Evolutionary conservation across 2,329 filamentous ascomycete genomes (phyloP).

Genomic region (Xylariaceae sp.): DNA sequence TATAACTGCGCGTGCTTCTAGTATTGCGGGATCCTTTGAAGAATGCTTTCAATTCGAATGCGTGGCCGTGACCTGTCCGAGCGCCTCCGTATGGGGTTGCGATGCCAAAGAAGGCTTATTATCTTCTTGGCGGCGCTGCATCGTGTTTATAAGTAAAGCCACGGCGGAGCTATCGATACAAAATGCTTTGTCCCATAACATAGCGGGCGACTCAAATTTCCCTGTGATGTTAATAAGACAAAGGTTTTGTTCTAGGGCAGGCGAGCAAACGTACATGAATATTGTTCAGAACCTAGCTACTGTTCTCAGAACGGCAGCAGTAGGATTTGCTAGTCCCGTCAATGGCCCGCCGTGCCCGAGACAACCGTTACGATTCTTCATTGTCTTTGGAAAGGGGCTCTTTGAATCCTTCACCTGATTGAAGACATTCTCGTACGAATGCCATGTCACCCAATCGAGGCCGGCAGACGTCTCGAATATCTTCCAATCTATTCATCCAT

Average conservation of each 20-base stretch:
- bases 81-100: neutral
- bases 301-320: too few species aligned
- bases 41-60: neutral
- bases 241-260: neutral
- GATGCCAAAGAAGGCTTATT: neutral
- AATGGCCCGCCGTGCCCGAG: neutral
- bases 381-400: neutral
- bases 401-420: neutral
- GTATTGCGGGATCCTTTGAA: neutral
- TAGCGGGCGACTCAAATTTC: neutral
- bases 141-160: neutral
- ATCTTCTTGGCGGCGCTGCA: too few species aligned
- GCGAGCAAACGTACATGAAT: neutral
- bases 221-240: neutral
- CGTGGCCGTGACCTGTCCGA: neutral
- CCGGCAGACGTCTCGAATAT: neutral
- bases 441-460: neutral
- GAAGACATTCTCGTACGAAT: neutral
- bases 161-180: neutral
- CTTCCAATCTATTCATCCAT: constrained; percentile 11
- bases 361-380: neutral
- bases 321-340: too few species aligned
- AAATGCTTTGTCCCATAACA: neutral
- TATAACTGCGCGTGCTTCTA: neutral
- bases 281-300: neutral